Percentiles rank a stretch among this genome's conserved stretches.
Conservation (phyloP, 2,329 filamentous ascomycete genomes). For the Fulvia fulva region DNA sequence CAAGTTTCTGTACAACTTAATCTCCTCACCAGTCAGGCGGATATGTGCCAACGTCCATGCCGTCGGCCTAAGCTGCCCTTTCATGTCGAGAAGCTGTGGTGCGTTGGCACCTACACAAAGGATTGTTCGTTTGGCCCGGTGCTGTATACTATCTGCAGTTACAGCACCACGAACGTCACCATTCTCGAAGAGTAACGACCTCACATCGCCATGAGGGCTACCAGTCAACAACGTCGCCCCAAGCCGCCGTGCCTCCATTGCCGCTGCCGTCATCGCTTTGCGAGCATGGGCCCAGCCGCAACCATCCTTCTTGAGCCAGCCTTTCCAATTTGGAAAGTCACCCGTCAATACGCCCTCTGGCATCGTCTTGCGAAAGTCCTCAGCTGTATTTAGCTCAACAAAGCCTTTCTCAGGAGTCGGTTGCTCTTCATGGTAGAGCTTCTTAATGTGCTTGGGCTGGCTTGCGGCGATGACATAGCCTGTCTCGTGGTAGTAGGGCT, state of each 20-base stretch:
- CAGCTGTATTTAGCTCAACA: conserved; percentile 37
- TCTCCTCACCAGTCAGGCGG: conserved; percentile 45
- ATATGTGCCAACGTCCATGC: conserved; percentile 54
- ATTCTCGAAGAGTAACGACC: conserved; percentile 35
- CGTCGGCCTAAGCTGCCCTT: conserved; percentile 51
- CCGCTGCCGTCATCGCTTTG: conserved; percentile 46
- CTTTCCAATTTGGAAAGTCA: conserved; percentile 49
- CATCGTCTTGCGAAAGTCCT: conserved; percentile 51
- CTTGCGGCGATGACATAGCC: conserved; percentile 47
- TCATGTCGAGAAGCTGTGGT: conserved; percentile 47
- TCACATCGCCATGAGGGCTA: conserved; percentile 36
- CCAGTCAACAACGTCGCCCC: conserved; percentile 49
- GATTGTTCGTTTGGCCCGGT: conserved; percentile 45
- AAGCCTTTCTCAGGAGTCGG: conserved; percentile 24
- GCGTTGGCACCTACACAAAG: conserved; percentile 50
- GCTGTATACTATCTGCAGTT: conserved; percentile 40
- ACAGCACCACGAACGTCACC: conserved; percentile 41
- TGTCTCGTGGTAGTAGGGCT: conserved; percentile 44
- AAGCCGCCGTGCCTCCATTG: conserved; percentile 42
- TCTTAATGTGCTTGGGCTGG: conserved; percentile 35
- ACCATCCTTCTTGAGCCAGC: conserved; percentile 43
- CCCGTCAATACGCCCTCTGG: conserved; percentile 50
- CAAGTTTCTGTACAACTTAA: conserved; percentile 43
- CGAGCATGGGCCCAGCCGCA: conserved; percentile 55
- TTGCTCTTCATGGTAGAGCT: conserved; percentile 19